These are phyloP conservation scores for Grifola frondosa DNA, from an alignment of 1,284 basidiomycete genomes.

Conservation along the genomic window DNA sequence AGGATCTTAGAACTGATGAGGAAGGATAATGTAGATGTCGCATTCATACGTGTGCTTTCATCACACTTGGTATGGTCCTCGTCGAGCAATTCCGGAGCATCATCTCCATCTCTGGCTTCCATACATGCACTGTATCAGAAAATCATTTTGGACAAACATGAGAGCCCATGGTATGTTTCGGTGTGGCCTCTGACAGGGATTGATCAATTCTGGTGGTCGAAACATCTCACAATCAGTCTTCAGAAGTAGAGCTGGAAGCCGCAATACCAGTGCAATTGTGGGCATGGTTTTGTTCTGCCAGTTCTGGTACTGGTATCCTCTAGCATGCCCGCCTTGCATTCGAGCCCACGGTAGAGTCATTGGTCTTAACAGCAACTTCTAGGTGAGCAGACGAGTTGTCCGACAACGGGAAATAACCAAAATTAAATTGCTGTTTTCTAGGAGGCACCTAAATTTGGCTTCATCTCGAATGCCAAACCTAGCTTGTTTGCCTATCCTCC, in stretches of 20 bases:
- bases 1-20: slow-evolving; percentile 95
- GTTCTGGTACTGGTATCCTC: slow-evolving; percentile 98
- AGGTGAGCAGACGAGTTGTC: too few relatives aligned
- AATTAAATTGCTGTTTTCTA: too few relatives aligned
- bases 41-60: slow-evolving; percentile 92
- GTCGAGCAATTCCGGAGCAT: slow-evolving; percentile 91
- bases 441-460: slow-evolving; percentile 90
- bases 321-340: slow-evolving; percentile 87
- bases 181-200: slow-evolving; percentile 91
- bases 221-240: slow-evolving; percentile 90
- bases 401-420: too few relatives aligned
- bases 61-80: slow-evolving; percentile 91
- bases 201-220: slow-evolving; percentile 93
- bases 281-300: slow-evolving; percentile 96
- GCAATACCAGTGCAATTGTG: slow-evolving; percentile 88
- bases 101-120: slow-evolving; percentile 74
- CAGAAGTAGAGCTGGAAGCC: slow-evolving; percentile 87
- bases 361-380: slow-evolving; percentile 79
- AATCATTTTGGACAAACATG: slow-evolving; percentile 90
- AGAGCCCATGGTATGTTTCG: slow-evolving; percentile 95
- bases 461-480: slow-evolving; percentile 82
- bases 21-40: slow-evolving; percentile 93
- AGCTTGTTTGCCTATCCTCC: slow-evolving; percentile 88
- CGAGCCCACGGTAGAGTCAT: slow-evolving; percentile 91
- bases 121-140: slow-evolving; percentile 84